A percentile compares a stretch with the other conserved stretches of the same genome.
Evolutionary conservation across 331 rosid genomes (phyloP).

Genomic region (Malus hybrid): DNA sequence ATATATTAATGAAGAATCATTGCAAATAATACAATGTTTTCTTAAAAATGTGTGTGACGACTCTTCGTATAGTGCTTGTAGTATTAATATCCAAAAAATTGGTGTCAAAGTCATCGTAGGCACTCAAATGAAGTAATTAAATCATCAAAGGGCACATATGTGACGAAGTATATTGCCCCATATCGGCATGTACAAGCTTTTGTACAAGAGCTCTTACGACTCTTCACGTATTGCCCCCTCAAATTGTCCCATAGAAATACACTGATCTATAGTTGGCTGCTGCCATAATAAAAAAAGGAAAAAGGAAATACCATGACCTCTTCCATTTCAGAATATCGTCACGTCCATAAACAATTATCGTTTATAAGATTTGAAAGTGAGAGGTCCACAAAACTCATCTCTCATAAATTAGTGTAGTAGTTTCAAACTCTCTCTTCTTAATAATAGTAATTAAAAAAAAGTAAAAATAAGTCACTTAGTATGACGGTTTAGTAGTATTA

Average conservation of each 20-base stretch:
- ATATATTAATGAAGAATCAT: neutral
- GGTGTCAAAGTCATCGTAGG: neutral
- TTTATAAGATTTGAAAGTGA: no score
- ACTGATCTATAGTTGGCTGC: no score
- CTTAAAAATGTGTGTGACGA: neutral
- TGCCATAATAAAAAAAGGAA: neutral
- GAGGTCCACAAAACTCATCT: no score
- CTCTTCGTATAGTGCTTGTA: neutral
- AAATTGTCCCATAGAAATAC: neutral
- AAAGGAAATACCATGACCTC: neutral
- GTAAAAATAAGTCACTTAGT: no score
- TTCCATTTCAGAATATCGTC: neutral
- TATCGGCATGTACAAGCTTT: neutral
- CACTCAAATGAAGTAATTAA: neutral
- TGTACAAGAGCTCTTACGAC: neutral
- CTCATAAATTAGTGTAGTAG: no score
- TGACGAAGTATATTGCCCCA: neutral
- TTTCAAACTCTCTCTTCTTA: no score
- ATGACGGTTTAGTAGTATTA: rapidly evolving
- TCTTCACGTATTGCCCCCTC: neutral
- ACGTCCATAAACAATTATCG: rapidly evolving
- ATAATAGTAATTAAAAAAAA: no score
- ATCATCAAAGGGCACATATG: neutral
- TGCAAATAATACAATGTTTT: neutral
- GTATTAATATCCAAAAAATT: no score